These are phyloP conservation scores for Mycena vulgaris DNA, from an alignment of 768 basidiomycete genomes.

Conservation along the genomic window DNA sequence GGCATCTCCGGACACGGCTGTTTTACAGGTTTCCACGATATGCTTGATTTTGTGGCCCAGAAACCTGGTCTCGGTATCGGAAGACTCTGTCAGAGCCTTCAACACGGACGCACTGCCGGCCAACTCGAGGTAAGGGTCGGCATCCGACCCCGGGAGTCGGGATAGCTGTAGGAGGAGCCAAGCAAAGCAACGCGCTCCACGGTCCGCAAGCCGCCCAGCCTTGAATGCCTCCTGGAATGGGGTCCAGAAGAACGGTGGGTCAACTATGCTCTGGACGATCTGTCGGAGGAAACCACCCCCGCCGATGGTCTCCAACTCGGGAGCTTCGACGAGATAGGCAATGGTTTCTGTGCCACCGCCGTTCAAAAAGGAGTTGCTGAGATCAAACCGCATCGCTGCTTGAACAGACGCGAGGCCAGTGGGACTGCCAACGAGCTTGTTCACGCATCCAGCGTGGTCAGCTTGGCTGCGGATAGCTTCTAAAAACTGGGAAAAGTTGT, in stretches of 20 bases:
- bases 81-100: slow-evolving; percentile 10
- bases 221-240: slow-evolving; percentile 50
- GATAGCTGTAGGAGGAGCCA: slow-evolving; percentile 67
- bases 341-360: slow-evolving; percentile 51
- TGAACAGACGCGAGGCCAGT: slow-evolving; percentile 55
- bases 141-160: slow-evolving; percentile 53
- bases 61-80: slow-evolving; percentile 14
- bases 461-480: slow-evolving; percentile 57
- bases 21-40: slow-evolving; percentile 26
- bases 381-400: slow-evolving; percentile 55
- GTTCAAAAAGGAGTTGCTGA: slow-evolving; percentile 54
- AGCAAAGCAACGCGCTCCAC: slow-evolving; percentile 50
- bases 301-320: slow-evolving; percentile 49
- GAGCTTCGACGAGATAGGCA: slow-evolving; percentile 54
- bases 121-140: slow-evolving; percentile 55
- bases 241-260: slow-evolving; percentile 64
- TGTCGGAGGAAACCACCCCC: slow-evolving; percentile 55
- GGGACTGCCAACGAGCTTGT: slow-evolving; percentile 49
- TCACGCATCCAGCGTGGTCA: slow-evolving; percentile 54
- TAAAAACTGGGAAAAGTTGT: slow-evolving; percentile 52
- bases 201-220: slow-evolving; percentile 30
- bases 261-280: slow-evolving; percentile 55
- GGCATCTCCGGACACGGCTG: slow-evolving; percentile 23
- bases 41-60: slow-evolving; percentile 52
- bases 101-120: slow-evolving; percentile 38